phyloP scores from a whole-genome alignment of 495 filamentous ascomycete species.

The Penicillium flavigenum region DNA sequence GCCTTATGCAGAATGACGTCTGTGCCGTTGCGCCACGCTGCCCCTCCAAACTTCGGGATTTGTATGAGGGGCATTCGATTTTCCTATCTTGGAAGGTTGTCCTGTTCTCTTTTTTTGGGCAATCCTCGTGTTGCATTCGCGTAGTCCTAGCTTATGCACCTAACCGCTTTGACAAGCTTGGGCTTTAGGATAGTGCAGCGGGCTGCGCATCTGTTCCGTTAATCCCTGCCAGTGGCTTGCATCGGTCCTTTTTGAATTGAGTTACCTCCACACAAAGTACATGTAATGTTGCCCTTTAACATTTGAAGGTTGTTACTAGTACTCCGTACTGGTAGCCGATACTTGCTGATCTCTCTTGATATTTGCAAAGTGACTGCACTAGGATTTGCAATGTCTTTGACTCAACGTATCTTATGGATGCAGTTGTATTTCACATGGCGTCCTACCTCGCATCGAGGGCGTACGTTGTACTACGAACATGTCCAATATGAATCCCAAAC shows the following conservation, averaged over 20 bases:
- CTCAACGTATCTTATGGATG: not conserved
- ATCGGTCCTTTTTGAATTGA: not conserved
- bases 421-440: constrained; percentile 4
- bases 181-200: not conserved
- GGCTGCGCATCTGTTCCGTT: constrained; percentile 4
- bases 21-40: constrained; percentile 18
- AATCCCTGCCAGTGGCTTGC: constrained; percentile 9
- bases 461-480: not conserved
- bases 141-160: constrained; percentile 3
- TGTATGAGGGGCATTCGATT: not conserved
- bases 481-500: not conserved
- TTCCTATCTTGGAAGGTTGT: constrained; percentile 3
- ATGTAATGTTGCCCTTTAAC: not conserved
- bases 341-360: constrained; percentile 7
- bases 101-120: not conserved
- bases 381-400: not conserved
- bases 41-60: constrained; percentile 6
- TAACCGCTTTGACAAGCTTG: constrained; percentile 11
- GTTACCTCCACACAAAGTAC: not conserved
- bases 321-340: constrained; percentile 5
- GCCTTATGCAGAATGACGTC: constrained; percentile 20
- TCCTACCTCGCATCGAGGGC: not conserved
- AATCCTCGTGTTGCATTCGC: not conserved
- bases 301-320: not conserved
- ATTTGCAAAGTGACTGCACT: constrained; percentile 1